A percentile compares a stretch with the other conserved stretches of the same genome.
Conservation (phyloP, 345 rosid genomes). For the Passiflora organensis region DNA sequence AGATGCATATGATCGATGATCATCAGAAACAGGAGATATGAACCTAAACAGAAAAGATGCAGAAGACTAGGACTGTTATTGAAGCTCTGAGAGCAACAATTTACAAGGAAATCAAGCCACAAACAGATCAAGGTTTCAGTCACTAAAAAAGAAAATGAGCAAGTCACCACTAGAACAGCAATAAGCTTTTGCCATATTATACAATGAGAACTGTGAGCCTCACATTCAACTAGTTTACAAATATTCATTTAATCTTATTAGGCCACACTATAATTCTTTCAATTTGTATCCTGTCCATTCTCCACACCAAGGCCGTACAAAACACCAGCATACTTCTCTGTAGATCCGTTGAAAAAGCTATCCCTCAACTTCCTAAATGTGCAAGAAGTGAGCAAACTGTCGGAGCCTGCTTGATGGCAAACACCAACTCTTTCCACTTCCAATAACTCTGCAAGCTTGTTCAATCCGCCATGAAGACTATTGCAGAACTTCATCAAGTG, state of each 20-base stretch:
- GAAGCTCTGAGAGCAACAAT: constrained; percentile 63
- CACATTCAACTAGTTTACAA: constrained; percentile 67
- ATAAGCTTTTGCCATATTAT: constrained; percentile 51
- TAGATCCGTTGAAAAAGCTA: constrained; percentile 59
- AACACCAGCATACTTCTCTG: constrained; percentile 72
- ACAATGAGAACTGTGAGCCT: constrained; percentile 42
- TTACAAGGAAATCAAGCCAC: constrained; percentile 59
- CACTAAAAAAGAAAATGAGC: constrained; percentile 34
- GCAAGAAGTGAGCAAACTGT: constrained; percentile 84
- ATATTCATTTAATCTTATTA: constrained; percentile 30
- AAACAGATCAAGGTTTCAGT: constrained; percentile 52
- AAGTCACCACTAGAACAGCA: constrained; percentile 60
- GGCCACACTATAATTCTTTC: constrained; percentile 28
- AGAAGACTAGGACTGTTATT: constrained; percentile 37
- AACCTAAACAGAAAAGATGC: neutral
- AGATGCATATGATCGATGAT: too few relatives aligned
- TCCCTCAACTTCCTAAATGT: constrained; percentile 85
- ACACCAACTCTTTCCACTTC: constrained; percentile 80
- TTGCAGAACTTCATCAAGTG: constrained; percentile 89
- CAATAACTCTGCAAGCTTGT: constrained; percentile 82
- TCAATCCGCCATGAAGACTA: constrained; percentile 80
- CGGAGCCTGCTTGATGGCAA: constrained; percentile 88
- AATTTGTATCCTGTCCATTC: constrained; percentile 59
- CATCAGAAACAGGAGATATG: too few relatives aligned
- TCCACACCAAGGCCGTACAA: constrained; percentile 89